phyloP scores from a whole-genome alignment of 768 basidiomycete species.

The Macrolepiota albuminosa region DNA sequence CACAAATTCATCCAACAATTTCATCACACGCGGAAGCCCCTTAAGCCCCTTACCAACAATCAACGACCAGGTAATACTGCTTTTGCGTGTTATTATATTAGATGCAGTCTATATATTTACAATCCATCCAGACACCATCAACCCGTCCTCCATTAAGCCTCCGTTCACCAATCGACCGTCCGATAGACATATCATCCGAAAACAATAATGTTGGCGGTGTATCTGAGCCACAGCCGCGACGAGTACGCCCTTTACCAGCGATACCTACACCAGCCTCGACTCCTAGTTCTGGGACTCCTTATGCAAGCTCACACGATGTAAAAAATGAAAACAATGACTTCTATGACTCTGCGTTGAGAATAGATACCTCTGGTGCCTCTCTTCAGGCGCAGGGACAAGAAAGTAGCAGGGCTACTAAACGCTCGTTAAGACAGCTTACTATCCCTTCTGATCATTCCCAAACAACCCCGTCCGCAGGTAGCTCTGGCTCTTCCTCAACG shows the following conservation, averaged over 20 bases:
- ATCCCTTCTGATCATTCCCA: not conserved
- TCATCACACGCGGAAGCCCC: conserved; percentile 3
- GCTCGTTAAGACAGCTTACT: not conserved
- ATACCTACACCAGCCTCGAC: conserved; percentile 15
- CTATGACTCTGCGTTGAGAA: conserved; percentile 6
- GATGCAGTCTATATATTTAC: not conserved
- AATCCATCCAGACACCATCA: not conserved
- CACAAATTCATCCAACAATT: not conserved
- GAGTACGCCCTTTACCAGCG: conserved; percentile 18
- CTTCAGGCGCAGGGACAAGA: not conserved
- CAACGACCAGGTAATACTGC: conserved; percentile 13
- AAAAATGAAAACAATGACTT: conserved; percentile 14
- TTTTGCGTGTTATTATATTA: not conserved
- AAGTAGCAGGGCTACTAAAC: not conserved
- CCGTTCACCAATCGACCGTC: conserved; percentile 8
- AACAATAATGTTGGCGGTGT: not conserved
- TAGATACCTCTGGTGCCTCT: not conserved
- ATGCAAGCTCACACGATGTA: conserved; percentile 3
- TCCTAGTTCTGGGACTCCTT: conserved; percentile 9
- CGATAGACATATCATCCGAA: conserved; percentile 6
- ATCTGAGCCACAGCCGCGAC: conserved; percentile 12
- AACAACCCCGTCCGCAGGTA: not conserved
- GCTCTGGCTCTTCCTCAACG: not conserved
- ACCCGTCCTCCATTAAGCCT: not conserved
- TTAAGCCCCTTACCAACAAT: conserved; percentile 7